Base-by-base conservation (phyloP, 192 early-diverging fungal species). In the Entomortierella lignicola region DNA sequence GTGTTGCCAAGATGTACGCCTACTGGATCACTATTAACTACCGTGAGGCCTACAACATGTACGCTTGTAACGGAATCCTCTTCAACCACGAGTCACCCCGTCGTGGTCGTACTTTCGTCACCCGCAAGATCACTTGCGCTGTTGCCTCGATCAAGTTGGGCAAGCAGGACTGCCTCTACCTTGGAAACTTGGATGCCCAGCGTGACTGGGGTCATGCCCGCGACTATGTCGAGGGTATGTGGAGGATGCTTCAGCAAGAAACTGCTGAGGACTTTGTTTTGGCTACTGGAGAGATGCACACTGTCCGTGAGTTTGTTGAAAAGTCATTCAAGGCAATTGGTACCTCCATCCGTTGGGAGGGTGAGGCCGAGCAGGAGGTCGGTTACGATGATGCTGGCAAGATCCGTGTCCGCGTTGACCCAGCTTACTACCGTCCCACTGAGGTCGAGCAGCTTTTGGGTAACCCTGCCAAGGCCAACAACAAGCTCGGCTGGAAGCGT, bases 11-110 rank as follows among this genome's bases (percentile, higher is more conserved):
- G 77, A 87, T 93, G 54, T 93, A 92, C 75, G 92, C 86, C 59
- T 94, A 88, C 82, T 94, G 92, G 92, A 92, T 93, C 75, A 87
- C 89, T 23, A 83, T 92, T 64, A 92, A 94, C 83, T 92, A 94
- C 81, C 89, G 91, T 66, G 92, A 94, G 77, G 85, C 91, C 17
- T 94, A 94, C 74, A 82, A 82, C 66, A 92, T 94, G 92, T 92
- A 83, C 86, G 89, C 92, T 31, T 93, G 92, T 69, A 93, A 93
- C 77, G 92, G 92, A 55, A 91, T 93, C 66, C 62, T 92, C 20
- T 92, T 92, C 80, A 92, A 92, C 85, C 91, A 93, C 82, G 91
- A 93, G 80, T 91, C 90, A 63, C 91, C 91, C 56, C 84, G 91
- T 62, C 83, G 91, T 85, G 91, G 91, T 56, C 85, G 86, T 72